Conservation (phyloP, 2,329 filamentous ascomycete genomes). For the Thermoascus crustaceus region DNA sequence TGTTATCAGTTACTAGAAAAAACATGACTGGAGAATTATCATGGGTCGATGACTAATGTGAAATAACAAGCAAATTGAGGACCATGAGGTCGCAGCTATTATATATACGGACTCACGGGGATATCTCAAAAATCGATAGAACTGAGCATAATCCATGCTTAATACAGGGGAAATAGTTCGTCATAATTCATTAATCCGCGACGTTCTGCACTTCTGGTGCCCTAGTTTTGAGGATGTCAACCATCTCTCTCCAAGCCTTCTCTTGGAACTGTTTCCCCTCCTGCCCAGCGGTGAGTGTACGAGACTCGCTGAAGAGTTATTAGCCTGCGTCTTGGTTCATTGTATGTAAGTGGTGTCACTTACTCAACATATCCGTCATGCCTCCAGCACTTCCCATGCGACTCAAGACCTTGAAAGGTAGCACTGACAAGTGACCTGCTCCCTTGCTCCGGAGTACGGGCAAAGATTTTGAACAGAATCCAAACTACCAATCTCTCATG, state of each 20-base stretch:
- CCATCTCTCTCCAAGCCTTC: conserved; percentile 35
- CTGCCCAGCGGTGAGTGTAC: conserved; percentile 21
- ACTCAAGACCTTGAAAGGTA: conserved; percentile 34
- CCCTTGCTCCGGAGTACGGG: conserved; percentile 36
- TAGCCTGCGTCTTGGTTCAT: neutral
- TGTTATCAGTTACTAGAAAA: too few species aligned
- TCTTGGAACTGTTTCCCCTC: conserved; percentile 29
- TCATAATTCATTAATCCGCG: too few species aligned
- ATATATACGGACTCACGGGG: too few species aligned
- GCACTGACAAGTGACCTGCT: conserved; percentile 37
- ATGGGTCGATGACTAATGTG: too few species aligned
- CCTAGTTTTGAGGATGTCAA: conserved; percentile 22
- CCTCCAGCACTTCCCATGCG: conserved; percentile 38
- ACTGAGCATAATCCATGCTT: too few species aligned
- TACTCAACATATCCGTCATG: conserved; percentile 27
- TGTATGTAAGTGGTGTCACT: conserved; percentile 12
- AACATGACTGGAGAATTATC: too few species aligned
- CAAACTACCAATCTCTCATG: conserved; percentile 27
- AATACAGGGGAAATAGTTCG: too few species aligned
- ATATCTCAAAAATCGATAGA: too few species aligned
- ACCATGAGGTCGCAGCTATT: too few species aligned
- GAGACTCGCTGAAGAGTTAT: conserved; percentile 7
- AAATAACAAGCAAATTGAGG: too few species aligned
- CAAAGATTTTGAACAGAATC: conserved; percentile 31
- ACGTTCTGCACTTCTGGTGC: conserved; percentile 13